Evolutionary conservation across 306 rosid genomes (phyloP).

Genomic region (Begonia fuchsioides): DNA sequence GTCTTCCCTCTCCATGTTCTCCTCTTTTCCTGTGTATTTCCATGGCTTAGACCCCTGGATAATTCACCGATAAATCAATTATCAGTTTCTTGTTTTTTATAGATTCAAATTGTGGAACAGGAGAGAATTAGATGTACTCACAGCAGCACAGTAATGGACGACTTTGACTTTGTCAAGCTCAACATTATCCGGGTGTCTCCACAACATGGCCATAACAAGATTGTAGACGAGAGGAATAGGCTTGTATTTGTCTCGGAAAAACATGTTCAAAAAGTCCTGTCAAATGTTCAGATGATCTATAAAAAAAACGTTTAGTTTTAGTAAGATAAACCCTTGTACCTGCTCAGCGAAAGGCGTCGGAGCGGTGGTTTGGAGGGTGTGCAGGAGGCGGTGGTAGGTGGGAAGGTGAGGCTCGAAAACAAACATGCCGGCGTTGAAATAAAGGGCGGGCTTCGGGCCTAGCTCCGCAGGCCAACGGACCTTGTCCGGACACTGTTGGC

Average conservation of each 20-base stretch:
- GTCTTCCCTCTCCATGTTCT: conserved; percentile 76
- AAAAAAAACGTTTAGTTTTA: no score
- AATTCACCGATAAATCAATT: no score
- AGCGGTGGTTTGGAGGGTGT: conserved; percentile 1
- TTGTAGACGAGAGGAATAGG: background rate
- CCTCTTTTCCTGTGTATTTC: conserved; percentile 66
- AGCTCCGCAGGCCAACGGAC: background rate
- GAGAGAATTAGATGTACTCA: background rate
- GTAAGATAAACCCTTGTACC: background rate
- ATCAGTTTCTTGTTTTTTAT: no score
- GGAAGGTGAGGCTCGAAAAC: background rate
- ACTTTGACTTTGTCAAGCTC: background rate
- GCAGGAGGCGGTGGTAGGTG: background rate
- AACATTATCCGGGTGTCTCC: conserved; percentile 1
- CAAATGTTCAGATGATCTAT: background rate
- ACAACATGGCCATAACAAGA: conserved; percentile 1
- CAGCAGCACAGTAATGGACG: conserved; percentile 1
- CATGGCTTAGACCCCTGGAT: conserved; percentile 81
- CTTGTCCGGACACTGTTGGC: conserved; percentile 2
- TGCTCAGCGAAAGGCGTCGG: conserved; percentile 1
- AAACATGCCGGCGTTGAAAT: conserved; percentile 3
- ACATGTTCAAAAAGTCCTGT: conserved; percentile 3
- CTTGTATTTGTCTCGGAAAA: background rate
- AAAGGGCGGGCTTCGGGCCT: conserved; percentile 1
- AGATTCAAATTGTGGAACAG: no score